These are phyloP conservation scores for Aspergillus ibericus DNA, from an alignment of 2,329 filamentous ascomycete species.

Conservation along the genomic window DNA sequence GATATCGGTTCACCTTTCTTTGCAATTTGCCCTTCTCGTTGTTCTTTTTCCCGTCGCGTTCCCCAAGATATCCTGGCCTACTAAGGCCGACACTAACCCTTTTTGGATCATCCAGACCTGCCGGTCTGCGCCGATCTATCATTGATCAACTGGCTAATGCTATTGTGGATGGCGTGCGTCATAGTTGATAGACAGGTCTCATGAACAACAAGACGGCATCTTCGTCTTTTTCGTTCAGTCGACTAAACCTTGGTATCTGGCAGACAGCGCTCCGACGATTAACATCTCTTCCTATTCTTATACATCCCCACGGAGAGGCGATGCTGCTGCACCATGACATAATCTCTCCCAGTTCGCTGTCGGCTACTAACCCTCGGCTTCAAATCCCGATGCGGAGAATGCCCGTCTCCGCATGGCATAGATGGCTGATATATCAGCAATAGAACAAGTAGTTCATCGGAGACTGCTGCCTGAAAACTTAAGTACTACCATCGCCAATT, in stretches of 20 bases:
- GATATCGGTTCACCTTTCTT: too few species aligned
- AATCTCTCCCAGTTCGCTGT: neutral
- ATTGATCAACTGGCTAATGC: neutral
- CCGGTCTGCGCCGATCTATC: neutral
- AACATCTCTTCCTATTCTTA: neutral
- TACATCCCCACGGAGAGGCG: neutral
- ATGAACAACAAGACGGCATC: too few species aligned
- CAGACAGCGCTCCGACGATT: too few species aligned
- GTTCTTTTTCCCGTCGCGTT: neutral
- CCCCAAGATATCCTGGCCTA: neutral
- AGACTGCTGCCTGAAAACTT: too few species aligned
- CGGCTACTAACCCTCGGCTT: constrained; percentile 13
- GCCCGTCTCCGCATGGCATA: constrained; percentile 11
- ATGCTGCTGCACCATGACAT: neutral
- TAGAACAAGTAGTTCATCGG: constrained; percentile 17
- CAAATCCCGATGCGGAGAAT: constrained; percentile 18
- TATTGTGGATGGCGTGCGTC: too few species aligned
- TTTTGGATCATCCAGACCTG: neutral
- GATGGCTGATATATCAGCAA: neutral
- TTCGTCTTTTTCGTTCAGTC: too few species aligned
- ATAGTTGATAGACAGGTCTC: too few species aligned
- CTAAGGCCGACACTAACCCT: neutral
- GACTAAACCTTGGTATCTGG: too few species aligned
- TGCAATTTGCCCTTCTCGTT: neutral
- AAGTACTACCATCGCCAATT: constrained; percentile 2